Evolutionary conservation across 2,329 filamentous ascomycete species (phyloP), one percentile per base, ranked within the genome.

Genomic region (Malbranchea zuffiana): DNA sequence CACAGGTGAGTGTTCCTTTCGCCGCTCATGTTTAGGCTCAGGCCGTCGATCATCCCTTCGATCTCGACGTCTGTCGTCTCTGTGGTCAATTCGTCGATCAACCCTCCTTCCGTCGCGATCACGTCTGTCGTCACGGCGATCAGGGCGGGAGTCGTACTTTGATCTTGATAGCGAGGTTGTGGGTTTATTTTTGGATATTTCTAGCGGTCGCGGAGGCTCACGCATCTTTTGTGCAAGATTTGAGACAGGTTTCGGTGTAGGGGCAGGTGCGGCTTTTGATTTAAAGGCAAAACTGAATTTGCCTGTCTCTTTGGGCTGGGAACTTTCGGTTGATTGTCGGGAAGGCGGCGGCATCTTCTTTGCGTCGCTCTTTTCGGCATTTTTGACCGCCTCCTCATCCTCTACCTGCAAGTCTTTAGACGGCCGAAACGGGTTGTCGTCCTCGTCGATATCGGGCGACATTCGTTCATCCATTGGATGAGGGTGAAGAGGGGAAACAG

Each of bases 281-380:
- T 95, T 95, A 59, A 96, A 85, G 1, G 86, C 85, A 57, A 96
- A 96, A 56, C 85, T 92, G 52, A 95, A 92, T 60, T 88, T 90
- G 29, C 76, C 75, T 2, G 65, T 64, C 41, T 67, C 64, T 53
- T 67, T 56, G 42, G 60, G 52, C 42, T 71, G 66, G n/a, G 72
- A 66, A 4, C 72, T 69, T 2, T 68, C 65, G 13, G 71, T 66
- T 2, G 70, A 61, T 25, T 72, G 65, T 40, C 72, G 71, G 39
- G 60, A 66, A 7, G 74, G 40, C 13, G 71, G 71, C 19, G 69
- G 69, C 60, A 74, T 72, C 37, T 68, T 64, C 39, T 72, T 68
- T 15, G 61, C 54, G 32, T 62, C 59, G 13, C 41, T 49, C 36
- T 47, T 46, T 27, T 55, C 52, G 5, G 46, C 42, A 35, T 65